Percentiles rank a stretch among this genome's conserved stretches.
phyloP scores from a whole-genome alignment of 306 rosid genomes.

The cucumber (Cucumis sativus) region Cucumber_9930_V3 NC_026660.2:28515501-28516000 shows the following conservation, averaged over 20 bases:
- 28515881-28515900: conserved; percentile 46
- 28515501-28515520: not conserved
- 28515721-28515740: not conserved
- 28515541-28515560: not conserved
- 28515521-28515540: not conserved
- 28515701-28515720: not conserved
- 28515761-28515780: not conserved
- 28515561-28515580: not conserved
- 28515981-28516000: conserved; percentile 63
- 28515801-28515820: not conserved
- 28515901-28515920: conserved; percentile 62
- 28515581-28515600: not conserved
- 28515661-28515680: not conserved
- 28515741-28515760: not conserved
- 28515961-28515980: conserved; percentile 62
- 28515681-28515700: not conserved
- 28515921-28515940: conserved; percentile 64
- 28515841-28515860: conserved; percentile 45
- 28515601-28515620: not conserved
- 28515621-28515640: not conserved
- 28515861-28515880: conserved; percentile 72
- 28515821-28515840: conserved; percentile 15
- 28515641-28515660: not conserved
- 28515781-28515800: not conserved
- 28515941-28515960: conserved; percentile 65